Base-by-base conservation (phyloP, 192 early-diverging fungal species). In the Neocallimastix lanati region DNA sequence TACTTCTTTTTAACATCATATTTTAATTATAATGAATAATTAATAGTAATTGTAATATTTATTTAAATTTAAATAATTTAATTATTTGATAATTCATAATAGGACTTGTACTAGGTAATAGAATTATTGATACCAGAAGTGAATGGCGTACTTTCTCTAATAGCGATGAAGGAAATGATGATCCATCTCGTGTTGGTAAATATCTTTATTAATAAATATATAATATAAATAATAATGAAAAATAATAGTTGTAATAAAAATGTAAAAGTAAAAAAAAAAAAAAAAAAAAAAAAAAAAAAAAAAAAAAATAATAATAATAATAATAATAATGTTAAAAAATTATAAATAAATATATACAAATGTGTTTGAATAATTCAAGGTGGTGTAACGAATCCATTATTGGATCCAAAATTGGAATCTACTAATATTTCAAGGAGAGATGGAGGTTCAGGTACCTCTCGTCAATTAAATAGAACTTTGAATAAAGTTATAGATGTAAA, bases 61-160 rank as follows among this genome's bases (percentile, higher is more conserved):
- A n/a, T n/a, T n/a, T n/a, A n/a, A n/a, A n/a, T n/a, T n/a, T n/a
- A n/a, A n/a, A n/a, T n/a, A n/a, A n/a, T n/a, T n/a, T 78, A n/a
- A 28, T 6, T 25, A 28, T 28, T 29, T 25, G 4, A 78, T 29
- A 67, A 25, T 77, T 15, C 2, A 27, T 28, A 76, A 77, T 28
- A 28, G 78, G 28, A 29, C 81, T 94, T 7, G 92, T 94, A 13
- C 87, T 98, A 4, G 93, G 93, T 18, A 91, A 96, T 82, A 88
- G 95, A 27, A 90, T 98, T 81, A 95, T 96, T 80, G 95, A 95
- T 83, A 95, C 96, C 29, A 91, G 96, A 15, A 95, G 93, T 2
- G 97, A 99, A 83, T 99, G 97, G 97, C 92, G 97, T 77, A 99
- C 96, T 28, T 95, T 96, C 82, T 90, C 94, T 28, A 94, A 95